Percentiles rank a stretch among this genome's conserved stretches.
phyloP scores from a whole-genome alignment of 2,329 filamentous ascomycete genomes.

The Neofusicoccum sp. region DNA sequence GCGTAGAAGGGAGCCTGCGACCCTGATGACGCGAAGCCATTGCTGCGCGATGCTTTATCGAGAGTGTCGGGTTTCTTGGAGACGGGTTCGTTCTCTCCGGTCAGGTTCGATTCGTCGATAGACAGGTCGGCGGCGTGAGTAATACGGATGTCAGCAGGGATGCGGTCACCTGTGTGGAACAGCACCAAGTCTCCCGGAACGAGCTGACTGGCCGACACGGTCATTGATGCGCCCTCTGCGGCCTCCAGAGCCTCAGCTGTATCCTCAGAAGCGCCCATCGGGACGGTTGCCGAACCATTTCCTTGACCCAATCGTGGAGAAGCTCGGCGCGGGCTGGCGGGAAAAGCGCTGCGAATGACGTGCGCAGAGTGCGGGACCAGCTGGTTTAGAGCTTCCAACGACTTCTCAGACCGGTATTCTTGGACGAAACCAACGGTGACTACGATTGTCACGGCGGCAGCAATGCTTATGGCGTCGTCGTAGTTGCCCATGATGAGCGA shows the following conservation, averaged over 20 bases:
- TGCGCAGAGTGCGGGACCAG: constrained; percentile 95
- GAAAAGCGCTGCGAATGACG: constrained; percentile 68
- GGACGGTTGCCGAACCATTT: constrained; percentile 26
- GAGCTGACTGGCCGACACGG: constrained; percentile 82
- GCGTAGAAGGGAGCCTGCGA: constrained; percentile 60
- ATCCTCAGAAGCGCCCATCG: constrained; percentile 47
- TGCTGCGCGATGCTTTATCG: constrained; percentile 26
- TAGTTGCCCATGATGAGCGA: constrained; percentile 90
- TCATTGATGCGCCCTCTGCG: constrained; percentile 74
- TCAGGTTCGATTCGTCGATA: constrained; percentile 96
- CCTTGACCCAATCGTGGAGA: neutral
- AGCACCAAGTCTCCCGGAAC: constrained; percentile 92
- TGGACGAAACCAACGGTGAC: constrained; percentile 95
- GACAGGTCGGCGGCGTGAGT: constrained; percentile 86
- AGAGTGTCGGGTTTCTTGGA: constrained; percentile 71
- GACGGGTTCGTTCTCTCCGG: constrained; percentile 94
- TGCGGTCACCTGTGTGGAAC: constrained; percentile 94
- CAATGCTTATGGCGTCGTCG: constrained; percentile 94
- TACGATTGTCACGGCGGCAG: constrained; percentile 94
- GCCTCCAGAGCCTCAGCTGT: constrained; percentile 64
- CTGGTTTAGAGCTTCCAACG: constrained; percentile 89
- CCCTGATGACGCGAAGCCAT: constrained; percentile 31
- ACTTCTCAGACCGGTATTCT: constrained; percentile 97
- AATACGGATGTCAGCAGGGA: constrained; percentile 93
- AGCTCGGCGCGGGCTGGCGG: neutral